Evolutionary conservation across 768 basidiomycete species (phyloP).

Genomic region (Mycena indigotica): DNA sequence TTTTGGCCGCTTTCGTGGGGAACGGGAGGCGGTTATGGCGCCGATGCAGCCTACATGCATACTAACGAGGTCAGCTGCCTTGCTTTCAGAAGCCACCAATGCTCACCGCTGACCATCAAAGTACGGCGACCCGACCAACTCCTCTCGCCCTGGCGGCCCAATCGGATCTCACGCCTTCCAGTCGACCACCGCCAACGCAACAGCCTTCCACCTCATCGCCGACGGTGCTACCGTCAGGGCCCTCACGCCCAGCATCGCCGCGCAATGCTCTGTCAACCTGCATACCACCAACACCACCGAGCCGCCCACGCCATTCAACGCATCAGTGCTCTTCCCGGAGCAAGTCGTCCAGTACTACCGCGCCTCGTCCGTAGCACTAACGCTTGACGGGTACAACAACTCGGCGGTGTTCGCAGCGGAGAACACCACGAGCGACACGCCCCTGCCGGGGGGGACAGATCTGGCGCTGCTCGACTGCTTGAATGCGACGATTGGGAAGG

Average conservation of each 20-base stretch:
- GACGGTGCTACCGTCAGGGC: constrained; percentile 48
- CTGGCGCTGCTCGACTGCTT: constrained; percentile 47
- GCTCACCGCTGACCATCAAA: constrained; percentile 22
- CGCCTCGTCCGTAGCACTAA: constrained; percentile 54
- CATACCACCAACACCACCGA: constrained; percentile 28
- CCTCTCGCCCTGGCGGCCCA: constrained; percentile 49
- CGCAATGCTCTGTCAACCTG: constrained; percentile 44
- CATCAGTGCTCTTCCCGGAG: constrained; percentile 39
- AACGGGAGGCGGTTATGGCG: constrained; percentile 28
- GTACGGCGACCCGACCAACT: constrained; percentile 49
- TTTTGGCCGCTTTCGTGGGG: constrained; percentile 68
- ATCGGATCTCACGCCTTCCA: constrained; percentile 40
- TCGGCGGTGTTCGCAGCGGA: constrained; percentile 45
- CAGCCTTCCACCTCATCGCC: constrained; percentile 44
- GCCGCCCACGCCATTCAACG: constrained; percentile 28
- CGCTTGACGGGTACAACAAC: constrained; percentile 63
- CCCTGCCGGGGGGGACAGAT: constrained; percentile 47
- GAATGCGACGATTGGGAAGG: constrained; percentile 51
- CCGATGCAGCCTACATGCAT: constrained; percentile 28
- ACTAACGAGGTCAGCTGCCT: constrained; percentile 42
- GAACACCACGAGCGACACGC: constrained; percentile 32
- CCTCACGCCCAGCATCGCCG: constrained; percentile 38
- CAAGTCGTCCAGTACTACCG: constrained; percentile 63
- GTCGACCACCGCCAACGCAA: constrained; percentile 36
- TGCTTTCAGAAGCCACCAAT: not conserved